Base-by-base conservation (phyloP, 805 yeast genomes). In the Dipodascus geniculatus region DNA sequence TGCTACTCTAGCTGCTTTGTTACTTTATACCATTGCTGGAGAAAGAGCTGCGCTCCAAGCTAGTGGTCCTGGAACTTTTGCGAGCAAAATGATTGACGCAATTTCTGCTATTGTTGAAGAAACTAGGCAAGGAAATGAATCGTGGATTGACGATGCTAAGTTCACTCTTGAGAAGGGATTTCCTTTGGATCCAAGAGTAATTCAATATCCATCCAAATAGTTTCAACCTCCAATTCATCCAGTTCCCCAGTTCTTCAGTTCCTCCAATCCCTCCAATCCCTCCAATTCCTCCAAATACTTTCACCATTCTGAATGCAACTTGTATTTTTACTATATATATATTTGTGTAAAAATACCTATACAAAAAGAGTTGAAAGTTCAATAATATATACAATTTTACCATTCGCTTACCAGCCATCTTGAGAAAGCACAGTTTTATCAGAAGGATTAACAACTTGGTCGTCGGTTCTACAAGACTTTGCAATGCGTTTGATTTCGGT, bases 21-120 rank as follows among this genome's bases (percentile, higher is more conserved):
- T 64, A 2, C 56, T 78, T 11, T 86, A 82, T 67, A 85, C 84
- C 55, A 61, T 70, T 17, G 85, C 88, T 0, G 88, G 90, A 1
- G 71, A 65, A 23, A 42, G 62, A 4, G 90, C 88, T 0, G 80
- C 75, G 0, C 52, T 53, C 0, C 53, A 52, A 33, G 61, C 57
- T 1, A 53, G 57, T 2, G 81, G 84, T 0, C 83, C 86, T 0
- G 87, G 86, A 0, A 61, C 79, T 0, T 82, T 82, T 61, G 67
- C 71, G 56, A 61, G 69, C 1, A 62, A 64, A 0, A 76, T 82
- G 56, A 53, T 82, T 31, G 85, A 82, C 59, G 61, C 59, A 23
- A 54, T 74, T 35, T 61, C 65, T 49, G 33, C 48, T 42, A 50
- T 62, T 11, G 50, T 56, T 24, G 19, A 19, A 44, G 56, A 55